Evolutionary conservation across 805 yeast species (phyloP).

Genomic region (Tetrapisispora phaffii): DNA sequence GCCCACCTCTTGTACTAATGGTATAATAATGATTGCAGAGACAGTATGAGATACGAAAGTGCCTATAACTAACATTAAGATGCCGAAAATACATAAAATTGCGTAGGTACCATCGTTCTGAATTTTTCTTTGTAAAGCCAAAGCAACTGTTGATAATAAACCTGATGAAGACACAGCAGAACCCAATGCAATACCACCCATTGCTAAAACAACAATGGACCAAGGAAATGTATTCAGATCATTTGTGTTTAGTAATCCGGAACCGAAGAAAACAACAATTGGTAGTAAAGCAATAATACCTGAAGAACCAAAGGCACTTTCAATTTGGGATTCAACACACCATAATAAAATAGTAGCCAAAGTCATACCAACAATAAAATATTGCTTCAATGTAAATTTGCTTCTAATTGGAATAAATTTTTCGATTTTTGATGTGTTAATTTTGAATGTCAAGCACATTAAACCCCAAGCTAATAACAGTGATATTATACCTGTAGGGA

Average conservation of each 20-base stretch:
- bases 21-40: constrained; percentile 86
- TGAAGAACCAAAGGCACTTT: constrained; percentile 74
- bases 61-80: constrained; percentile 73
- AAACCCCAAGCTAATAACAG: constrained; percentile 62
- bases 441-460: constrained; percentile 46
- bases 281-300: constrained; percentile 88
- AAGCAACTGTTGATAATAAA: constrained; percentile 67
- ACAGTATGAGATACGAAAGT: constrained; percentile 96
- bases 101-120: constrained; percentile 55
- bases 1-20: constrained; percentile 84
- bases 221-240: constrained; percentile 93
- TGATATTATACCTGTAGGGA: constrained; percentile 65
- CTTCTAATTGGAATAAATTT: constrained; percentile 47
- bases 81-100: constrained; percentile 71
- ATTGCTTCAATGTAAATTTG: constrained; percentile 58
- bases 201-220: constrained; percentile 90
- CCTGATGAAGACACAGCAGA: constrained; percentile 92
- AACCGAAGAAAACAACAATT: constrained; percentile 75
- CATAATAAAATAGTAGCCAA: constrained; percentile 69
- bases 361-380: constrained; percentile 63
- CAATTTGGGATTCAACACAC: constrained; percentile 76
- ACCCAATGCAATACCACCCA: constrained; percentile 96
- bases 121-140: constrained; percentile 54
- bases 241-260: constrained; percentile 72
- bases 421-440: constrained; percentile 37